Evolutionary conservation across 768 basidiomycete genomes (phyloP).

Genomic region (Inosperma sp.): DNA sequence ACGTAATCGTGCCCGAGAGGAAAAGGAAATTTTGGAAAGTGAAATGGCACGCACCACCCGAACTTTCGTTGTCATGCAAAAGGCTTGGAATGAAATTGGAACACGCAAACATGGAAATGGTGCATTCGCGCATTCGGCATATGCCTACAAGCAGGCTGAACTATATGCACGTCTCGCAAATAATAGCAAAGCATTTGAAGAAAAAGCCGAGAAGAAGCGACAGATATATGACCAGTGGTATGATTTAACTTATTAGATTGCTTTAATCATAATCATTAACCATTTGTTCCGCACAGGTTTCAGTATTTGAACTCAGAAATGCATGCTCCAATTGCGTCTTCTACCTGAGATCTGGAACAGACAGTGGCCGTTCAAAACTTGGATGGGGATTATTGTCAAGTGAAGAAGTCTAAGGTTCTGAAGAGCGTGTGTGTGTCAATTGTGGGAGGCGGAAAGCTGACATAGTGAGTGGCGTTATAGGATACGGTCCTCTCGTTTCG

Average conservation of each 20-base stretch:
- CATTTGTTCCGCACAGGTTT: not conserved
- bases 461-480: conserved; percentile 81
- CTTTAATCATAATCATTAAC: conserved; percentile 1
- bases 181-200: conserved; percentile 3
- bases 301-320: not conserved
- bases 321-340: not conserved
- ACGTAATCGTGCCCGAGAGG: conserved; percentile 21
- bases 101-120: not conserved
- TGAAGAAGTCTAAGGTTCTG: conserved; percentile 99
- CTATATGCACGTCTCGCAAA: conserved; percentile 1
- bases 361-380: too few species aligned
- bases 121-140: conserved; percentile 4
- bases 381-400: conserved; percentile 97
- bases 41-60: conserved; percentile 19
- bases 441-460: conserved; percentile 98
- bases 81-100: not conserved
- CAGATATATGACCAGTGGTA: conserved; percentile 1
- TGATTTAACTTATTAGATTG: conserved; percentile 4
- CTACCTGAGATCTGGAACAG: too few species aligned
- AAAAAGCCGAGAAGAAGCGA: not conserved
- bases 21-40: conserved; percentile 24
- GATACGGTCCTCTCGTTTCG: conserved; percentile 85
- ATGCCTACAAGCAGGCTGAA: conserved; percentile 4
- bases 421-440: conserved; percentile 98
- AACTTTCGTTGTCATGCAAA: not conserved